phyloP scores from a whole-genome alignment of 2,329 filamentous ascomycete genomes.

The Diaporthe batatas region DNA sequence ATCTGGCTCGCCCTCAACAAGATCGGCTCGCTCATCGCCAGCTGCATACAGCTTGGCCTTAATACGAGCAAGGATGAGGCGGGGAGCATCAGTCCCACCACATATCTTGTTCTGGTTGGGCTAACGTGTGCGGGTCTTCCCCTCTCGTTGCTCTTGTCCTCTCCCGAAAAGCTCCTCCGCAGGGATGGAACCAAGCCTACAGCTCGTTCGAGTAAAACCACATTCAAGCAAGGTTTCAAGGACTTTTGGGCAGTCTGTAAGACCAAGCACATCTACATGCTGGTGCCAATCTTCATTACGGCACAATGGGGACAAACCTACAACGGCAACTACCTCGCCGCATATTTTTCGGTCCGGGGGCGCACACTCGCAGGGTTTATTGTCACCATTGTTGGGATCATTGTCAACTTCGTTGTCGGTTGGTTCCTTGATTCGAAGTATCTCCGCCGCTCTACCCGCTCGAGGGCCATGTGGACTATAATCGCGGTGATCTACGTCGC shows the following conservation, averaged over 20 bases:
- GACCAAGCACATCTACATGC: constrained; percentile 38
- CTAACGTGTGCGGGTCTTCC: constrained; percentile 57
- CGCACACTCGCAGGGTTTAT: constrained; percentile 48
- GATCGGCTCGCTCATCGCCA: constrained; percentile 35
- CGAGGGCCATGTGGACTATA: constrained; percentile 40
- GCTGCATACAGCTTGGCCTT: constrained; percentile 19
- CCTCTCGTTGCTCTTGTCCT: constrained; percentile 55
- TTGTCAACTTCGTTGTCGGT: constrained; percentile 39
- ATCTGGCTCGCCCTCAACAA: constrained; percentile 40
- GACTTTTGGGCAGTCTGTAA: constrained; percentile 37
- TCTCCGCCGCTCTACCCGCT: constrained; percentile 37
- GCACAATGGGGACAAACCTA: constrained; percentile 44
- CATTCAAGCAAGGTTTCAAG: constrained; percentile 29
- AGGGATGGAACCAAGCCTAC: constrained; percentile 23
- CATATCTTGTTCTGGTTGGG: constrained; percentile 52
- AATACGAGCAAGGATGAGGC: constrained; percentile 15
- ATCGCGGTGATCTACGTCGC: constrained; percentile 37
- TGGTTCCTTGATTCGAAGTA: constrained; percentile 42
- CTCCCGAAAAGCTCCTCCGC: constrained; percentile 52
- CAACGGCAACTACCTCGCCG: constrained; percentile 44
- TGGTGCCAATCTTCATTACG: constrained; percentile 42
- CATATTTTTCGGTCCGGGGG: constrained; percentile 42
- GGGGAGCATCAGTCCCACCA: constrained; percentile 12
- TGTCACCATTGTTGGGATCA: constrained; percentile 55
- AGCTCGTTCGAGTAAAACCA: constrained; percentile 52